Conservation (phyloP, 2,329 filamentous ascomycete species). For the Talaromyces pinophilus region DNA sequence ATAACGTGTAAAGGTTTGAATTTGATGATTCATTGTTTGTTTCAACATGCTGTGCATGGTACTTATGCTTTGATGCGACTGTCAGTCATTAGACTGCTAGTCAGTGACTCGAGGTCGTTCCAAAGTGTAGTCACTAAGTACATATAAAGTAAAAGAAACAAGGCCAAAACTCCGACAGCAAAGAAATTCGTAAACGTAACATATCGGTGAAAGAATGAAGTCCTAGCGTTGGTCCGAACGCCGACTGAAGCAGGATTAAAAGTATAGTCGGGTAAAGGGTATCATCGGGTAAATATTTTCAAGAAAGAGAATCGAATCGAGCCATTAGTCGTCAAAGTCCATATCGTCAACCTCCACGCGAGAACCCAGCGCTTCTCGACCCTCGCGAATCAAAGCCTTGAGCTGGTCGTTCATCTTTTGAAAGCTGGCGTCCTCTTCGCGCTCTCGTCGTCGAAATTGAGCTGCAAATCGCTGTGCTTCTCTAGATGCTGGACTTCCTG, state of each 20-base stretch:
- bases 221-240: not conserved
- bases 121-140: not conserved
- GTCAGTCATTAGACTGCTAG: not conserved
- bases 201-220: not conserved
- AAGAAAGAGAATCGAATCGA: not conserved
- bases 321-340: conserved; percentile 34
- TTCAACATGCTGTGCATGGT: not conserved
- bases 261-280: conserved; percentile 8
- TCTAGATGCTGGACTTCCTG: conserved; percentile 36
- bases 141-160: not conserved
- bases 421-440: conserved; percentile 76
- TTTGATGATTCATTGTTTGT: not conserved
- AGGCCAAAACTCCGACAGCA: not conserved
- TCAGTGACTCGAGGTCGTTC: not conserved
- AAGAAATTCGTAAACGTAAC: conserved; percentile 1
- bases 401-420: conserved; percentile 76
- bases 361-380: conserved; percentile 79
- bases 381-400: conserved; percentile 84
- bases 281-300: not conserved
- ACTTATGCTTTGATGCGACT: not conserved
- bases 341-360: conserved; percentile 63
- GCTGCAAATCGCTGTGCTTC: conserved; percentile 75
- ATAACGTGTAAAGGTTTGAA: not conserved
- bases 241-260: not conserved
- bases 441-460: conserved; percentile 70